Conservation (phyloP, 768 basidiomycete species). For the Neoboletus magnificus region DNA sequence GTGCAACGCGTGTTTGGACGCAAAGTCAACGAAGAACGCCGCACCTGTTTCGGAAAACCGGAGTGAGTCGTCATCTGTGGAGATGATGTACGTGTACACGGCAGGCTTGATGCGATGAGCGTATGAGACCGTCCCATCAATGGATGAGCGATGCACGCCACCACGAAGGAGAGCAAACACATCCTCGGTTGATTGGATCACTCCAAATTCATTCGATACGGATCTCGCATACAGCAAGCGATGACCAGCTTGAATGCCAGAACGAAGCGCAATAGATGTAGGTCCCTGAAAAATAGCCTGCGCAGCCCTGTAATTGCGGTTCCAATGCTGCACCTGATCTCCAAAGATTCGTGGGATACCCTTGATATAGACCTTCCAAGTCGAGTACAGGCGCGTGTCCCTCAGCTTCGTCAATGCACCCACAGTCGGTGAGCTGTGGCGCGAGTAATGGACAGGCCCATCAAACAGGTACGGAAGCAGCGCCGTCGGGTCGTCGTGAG, state of each 20-base stretch:
- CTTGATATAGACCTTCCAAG: constrained; percentile 71
- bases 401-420: constrained; percentile 61
- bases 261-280: constrained; percentile 58
- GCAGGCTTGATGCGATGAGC: constrained; percentile 67
- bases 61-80: constrained; percentile 68
- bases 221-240: constrained; percentile 70
- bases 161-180: constrained; percentile 52
- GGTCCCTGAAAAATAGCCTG: constrained; percentile 68
- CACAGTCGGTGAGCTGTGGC: constrained; percentile 68
- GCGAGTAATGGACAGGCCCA: constrained; percentile 69
- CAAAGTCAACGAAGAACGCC: constrained; percentile 83
- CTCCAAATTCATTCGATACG: constrained; percentile 58
- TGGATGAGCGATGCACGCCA: constrained; percentile 23
- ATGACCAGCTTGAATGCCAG: constrained; percentile 70
- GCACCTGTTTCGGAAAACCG: constrained; percentile 87
- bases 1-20: constrained; percentile 84
- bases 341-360: constrained; percentile 59
- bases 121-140: constrained; percentile 14
- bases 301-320: constrained; percentile 61
- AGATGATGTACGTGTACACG: constrained; percentile 84
- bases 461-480: constrained; percentile 61
- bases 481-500: constrained; percentile 37
- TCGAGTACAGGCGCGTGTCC: constrained; percentile 65
- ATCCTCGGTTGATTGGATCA: constrained; percentile 48
- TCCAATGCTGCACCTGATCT: constrained; percentile 63